Evolutionary conservation across 2,329 filamentous ascomycete species (phyloP).

Genomic region (Erysiphe pulchra): DNA sequence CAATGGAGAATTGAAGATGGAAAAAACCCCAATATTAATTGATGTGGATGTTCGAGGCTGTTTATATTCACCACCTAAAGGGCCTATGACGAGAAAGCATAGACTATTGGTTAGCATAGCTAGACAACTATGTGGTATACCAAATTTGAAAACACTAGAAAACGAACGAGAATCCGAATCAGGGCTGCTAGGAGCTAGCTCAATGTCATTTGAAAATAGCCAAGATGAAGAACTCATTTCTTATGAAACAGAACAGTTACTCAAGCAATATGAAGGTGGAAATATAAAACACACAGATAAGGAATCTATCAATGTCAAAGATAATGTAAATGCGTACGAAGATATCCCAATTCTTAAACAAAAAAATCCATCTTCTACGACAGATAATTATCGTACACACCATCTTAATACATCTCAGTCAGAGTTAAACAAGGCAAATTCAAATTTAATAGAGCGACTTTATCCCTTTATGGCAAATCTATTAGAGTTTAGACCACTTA

Average conservation of each 20-base stretch:
- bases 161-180: conserved; percentile 11
- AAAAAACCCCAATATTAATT: conserved; percentile 64
- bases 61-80: conserved; percentile 70
- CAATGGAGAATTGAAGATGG: conserved; percentile 39
- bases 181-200: conserved; percentile 4
- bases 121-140: conserved; percentile 65
- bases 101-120: conserved; percentile 68
- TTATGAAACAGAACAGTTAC: background rate
- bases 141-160: conserved; percentile 17
- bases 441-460: conserved; percentile 65
- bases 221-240: background rate
- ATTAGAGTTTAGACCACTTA: conserved; percentile 51
- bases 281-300: background rate
- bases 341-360: conserved; percentile 8
- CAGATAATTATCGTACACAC: conserved; percentile 8
- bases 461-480: conserved; percentile 78
- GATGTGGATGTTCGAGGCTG: conserved; percentile 91
- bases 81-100: conserved; percentile 68
- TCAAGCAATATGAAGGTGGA: background rate
- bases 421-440: conserved; percentile 30
- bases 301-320: background rate
- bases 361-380: conserved; percentile 4
- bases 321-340: conserved; percentile 2
- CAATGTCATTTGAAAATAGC: background rate
- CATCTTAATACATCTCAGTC: conserved; percentile 14